phyloP scores from a whole-genome alignment of 176 grass and related monocot genomes.

The Tillandsia fasciculata region DNA sequence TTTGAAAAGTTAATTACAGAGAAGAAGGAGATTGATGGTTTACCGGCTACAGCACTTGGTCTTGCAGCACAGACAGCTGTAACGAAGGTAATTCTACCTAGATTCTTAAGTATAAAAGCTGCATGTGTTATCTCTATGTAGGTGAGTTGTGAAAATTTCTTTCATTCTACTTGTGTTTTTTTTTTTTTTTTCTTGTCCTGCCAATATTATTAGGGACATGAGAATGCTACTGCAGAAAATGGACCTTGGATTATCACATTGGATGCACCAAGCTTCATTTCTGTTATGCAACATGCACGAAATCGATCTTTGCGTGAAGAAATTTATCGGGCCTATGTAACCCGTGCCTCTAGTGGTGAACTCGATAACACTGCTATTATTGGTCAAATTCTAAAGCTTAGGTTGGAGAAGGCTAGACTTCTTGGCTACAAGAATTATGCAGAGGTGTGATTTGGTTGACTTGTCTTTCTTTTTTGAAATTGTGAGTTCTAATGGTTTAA shows the following conservation, averaged over 20 bases:
- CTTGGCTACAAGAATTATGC: constrained; percentile 94
- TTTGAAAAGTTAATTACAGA: constrained; percentile 83
- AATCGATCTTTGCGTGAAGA: constrained; percentile 84
- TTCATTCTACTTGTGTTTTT: background rate
- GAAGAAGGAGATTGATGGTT: constrained; percentile 82
- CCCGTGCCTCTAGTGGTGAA: constrained; percentile 71
- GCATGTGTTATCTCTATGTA: background rate
- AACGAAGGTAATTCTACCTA: constrained; percentile 46
- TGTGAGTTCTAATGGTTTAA: background rate
- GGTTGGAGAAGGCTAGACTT: constrained; percentile 82
- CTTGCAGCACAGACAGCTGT: constrained; percentile 73
- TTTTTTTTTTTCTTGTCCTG: background rate
- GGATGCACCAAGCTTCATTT: constrained; percentile 72
- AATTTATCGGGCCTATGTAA: constrained; percentile 72
- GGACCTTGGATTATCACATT: constrained; percentile 94
- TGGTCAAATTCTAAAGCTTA: constrained; percentile 65
- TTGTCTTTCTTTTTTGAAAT: background rate
- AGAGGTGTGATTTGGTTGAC: constrained; percentile 39
- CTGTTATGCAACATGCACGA: constrained; percentile 92
- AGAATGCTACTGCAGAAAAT: constrained; percentile 81
- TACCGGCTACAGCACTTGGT: constrained; percentile 71
- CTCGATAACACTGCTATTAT: constrained; percentile 86
- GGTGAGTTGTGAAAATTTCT: background rate
- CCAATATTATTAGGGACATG: constrained; percentile 50
- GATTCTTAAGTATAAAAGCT: background rate